Base-by-base conservation (phyloP, 805 yeast species). In the Cyberlindnera euphorbiae region DNA sequence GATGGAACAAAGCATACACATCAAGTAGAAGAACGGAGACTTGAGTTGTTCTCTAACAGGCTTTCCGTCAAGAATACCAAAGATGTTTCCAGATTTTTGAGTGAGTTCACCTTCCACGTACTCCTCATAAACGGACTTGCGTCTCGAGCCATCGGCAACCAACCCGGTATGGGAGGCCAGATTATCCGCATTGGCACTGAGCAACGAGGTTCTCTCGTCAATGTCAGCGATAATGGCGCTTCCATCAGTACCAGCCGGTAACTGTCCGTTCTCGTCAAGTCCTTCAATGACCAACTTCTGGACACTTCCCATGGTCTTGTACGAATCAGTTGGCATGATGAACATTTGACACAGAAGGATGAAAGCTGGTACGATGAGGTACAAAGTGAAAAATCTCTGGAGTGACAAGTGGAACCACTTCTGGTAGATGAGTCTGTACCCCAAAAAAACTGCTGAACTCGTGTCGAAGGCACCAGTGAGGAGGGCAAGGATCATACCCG, bases 381-480 rank as follows among this genome's bases (percentile, higher is more conserved):
- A 89, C 41, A 58, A 51, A 11, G 69, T 58, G 65, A 90, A 90
- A 58, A 89, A 89, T 26, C 56, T 63, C 15, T 66, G 55, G 9
- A 87, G 53, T 0, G 76, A 50, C 17, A 82, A 48, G 17, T 35
- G 38, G 10, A 27, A 13, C 22, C 52, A 31, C 8, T 48, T 42
- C 44, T 75, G 77, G 59, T 83, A 88, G 10, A 73, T 51, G 13
- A 87, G 42, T 49, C 95, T 66, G 63, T 88, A 90, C 9, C 74
- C 49, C 48, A 87, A 66, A 54, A 89, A 89, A 31, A 89, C 70
- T 0, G 95, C 96, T n/a, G 94, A 78, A 2, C 95, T 84, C 0
- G 95, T 72, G 59, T 90, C 97, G 55, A 89, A 88, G 0, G 96
- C 88, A n/a, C 97, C 97, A 0, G 96, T 86, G 33, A 89, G 62